Base-by-base conservation (phyloP, 2,329 filamentous ascomycete species). In the Trematosphaeria pertusa region DNA sequence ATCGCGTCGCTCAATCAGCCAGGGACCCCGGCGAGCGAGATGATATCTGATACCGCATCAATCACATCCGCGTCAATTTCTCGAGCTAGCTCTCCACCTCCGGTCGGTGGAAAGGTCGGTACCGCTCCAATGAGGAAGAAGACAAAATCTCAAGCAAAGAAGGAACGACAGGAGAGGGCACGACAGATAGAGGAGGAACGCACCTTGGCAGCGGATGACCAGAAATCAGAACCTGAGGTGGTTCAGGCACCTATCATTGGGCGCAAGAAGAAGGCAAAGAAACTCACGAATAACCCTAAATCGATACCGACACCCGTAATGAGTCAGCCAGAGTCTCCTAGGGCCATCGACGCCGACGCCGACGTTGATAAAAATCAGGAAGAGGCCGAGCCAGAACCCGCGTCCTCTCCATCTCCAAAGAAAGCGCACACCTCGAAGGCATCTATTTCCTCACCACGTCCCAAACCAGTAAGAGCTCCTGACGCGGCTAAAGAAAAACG, bases 191-290 rank as follows among this genome's bases (percentile, higher is more conserved):
- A 86, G 60, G 85, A 88, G 45, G 80, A 78, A 24, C 79, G 85
- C 49, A 54, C 54, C 4, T 40, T 58, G 9, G 54, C 54, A 12
- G 47, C 62, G 12, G 70, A 73, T 18, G 70, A 72, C 3, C 55
- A 54, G 7, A 81, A 83, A 51, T 62, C 70, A 7, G 80, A 84
- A 42, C 51, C 63, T 52, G 82, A 84, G 53, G 67, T 73, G n/a
- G 75, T 78, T 8, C 77, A 82, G 56, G 89, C 85, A 6, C 89
- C 90, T 0, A 87, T 95, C 31, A 69, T 91, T 37, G 88, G 88
- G 24, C 83, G 89, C 41, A 91, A 91, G 78, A 93, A 91, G 78
- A 94, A 93, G 74, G 84, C 89, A 67, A 91, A 89, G 78, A 93
- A 91, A 73, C 61, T 68, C 54, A 67, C 60, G 48, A 70, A 32